Evolutionary conservation across 177 flowering plant genomes (phyloP), one percentile per base, ranked within the genome.

Genomic region (Vitis hybrid): DNA sequence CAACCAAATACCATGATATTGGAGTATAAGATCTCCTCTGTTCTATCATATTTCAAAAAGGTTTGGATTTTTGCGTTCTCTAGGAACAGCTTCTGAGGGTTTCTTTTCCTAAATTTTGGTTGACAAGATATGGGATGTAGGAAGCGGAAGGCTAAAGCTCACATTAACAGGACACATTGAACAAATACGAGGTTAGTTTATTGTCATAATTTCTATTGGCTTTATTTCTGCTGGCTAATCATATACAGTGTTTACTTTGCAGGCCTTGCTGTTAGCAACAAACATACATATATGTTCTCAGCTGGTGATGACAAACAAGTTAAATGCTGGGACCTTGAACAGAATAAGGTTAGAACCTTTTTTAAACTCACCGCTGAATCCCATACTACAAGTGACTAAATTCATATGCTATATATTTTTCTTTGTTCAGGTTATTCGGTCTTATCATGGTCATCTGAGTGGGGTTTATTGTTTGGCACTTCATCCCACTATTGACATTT

Each of bases 251-350:
- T 16, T 24, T 30, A 60, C 66, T 40, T 51, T 77, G 46, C 81
- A 96, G 99, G 98, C 35, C 98, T 96, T 78, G 98, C 99, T 77
- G 90, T 96, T 71, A 94, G 98, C 76, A 60, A 50, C 58, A 88
- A 68, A 52, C 93, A 92, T 62, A 92, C 99, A 0, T 96, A 96
- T 71, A 94, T 96, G 99, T 96, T 93, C 72, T 96, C 98, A 71
- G 99, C 99, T 79, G 99, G 99, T 70, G 99, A 94, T 81, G 99
- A 96, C 74, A 94, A 96, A 77, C 94, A 83, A 84, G 98, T 94
- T 30, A 94, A 96, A 81, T 96, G 99, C 72, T 96, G 99, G 99
- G 98, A 94, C 68, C 97, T 96, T 58, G 98, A 96, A 75, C 99
- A 96, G 79, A 96, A 96, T 74, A 94, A 96, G 97, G 99, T 96